Conservation (phyloP, 306 rosid genomes). For the Lathyrus sativus region DNA sequence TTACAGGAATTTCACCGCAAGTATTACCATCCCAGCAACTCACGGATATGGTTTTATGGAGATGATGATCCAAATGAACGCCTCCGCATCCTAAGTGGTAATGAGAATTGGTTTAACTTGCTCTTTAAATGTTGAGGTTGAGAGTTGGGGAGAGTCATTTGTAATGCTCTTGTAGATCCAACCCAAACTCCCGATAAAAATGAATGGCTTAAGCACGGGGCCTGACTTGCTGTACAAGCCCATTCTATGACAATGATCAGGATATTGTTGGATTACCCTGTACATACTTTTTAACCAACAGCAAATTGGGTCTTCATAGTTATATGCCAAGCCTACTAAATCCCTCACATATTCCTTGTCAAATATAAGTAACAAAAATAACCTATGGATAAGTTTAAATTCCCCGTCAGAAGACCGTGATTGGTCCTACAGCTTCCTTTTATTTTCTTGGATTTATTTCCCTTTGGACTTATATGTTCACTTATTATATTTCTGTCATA, state of each 20-base stretch:
- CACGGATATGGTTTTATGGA: constrained; percentile 98
- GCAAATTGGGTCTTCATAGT: constrained; percentile 13
- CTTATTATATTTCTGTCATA: not conserved
- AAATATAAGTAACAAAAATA: constrained; percentile 3
- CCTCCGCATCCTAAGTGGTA: constrained; percentile 82
- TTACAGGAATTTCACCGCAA: constrained; percentile 91
- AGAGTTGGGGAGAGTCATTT: constrained; percentile 9
- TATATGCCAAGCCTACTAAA: constrained; percentile 8
- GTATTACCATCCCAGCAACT: constrained; percentile 93
- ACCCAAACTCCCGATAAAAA: constrained; percentile 9
- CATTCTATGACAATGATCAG: constrained; percentile 24
- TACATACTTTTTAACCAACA: constrained; percentile 29
- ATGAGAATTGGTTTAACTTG: constrained; percentile 19
- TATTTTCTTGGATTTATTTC: constrained; percentile 2
- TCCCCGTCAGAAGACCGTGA: constrained; percentile 8
- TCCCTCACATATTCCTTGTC: constrained; percentile 23
- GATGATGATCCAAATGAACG: constrained; percentile 95
- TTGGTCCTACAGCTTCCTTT: constrained; percentile 23
- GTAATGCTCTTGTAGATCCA: constrained; percentile 24
- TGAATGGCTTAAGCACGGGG: constrained; percentile 23
- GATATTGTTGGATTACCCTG: constrained; percentile 12
- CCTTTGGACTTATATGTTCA: constrained; percentile 21
- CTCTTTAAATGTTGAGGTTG: constrained; percentile 32
- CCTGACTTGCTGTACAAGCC: constrained; percentile 8
- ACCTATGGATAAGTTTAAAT: constrained; percentile 27